Conservation (phyloP, 2,329 filamentous ascomycete genomes). For the Leptographium galeiforme region DNA sequence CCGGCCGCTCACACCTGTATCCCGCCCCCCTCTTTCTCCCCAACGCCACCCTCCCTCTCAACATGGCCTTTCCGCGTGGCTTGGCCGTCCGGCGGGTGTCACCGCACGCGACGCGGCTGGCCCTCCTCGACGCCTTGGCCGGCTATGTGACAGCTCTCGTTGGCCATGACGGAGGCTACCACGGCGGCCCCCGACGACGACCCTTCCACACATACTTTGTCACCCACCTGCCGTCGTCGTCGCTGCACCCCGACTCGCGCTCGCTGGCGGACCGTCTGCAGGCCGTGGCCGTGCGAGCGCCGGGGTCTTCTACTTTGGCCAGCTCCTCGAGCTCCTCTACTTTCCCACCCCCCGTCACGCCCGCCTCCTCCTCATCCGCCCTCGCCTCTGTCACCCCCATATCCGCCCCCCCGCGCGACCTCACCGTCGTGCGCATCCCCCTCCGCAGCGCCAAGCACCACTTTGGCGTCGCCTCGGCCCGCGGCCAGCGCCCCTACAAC, state of each 20-base stretch:
- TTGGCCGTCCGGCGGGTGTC: no score
- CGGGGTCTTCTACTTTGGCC: no score
- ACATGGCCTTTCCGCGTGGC: neutral
- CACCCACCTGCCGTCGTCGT: constrained; percentile 86
- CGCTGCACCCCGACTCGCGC: constrained; percentile 75
- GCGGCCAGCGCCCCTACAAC: constrained; percentile 78
- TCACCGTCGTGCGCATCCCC: constrained; percentile 90
- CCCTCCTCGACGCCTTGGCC: constrained; percentile 12
- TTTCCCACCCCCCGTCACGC: neutral
- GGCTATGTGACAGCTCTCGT: constrained; percentile 11
- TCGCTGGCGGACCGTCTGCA: constrained; percentile 13
- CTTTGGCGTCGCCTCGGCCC: constrained; percentile 66
- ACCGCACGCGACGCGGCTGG: neutral
- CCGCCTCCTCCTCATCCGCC: constrained; percentile 12
- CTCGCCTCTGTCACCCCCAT: constrained; percentile 39
- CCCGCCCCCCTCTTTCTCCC: neutral
- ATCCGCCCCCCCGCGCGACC: constrained; percentile 47
- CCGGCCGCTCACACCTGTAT: neutral
- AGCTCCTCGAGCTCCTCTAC: constrained; percentile 19
- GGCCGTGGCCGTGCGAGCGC: constrained; percentile 32
- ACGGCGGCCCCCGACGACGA: constrained; percentile 1
- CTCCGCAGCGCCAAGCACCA: constrained; percentile 91
- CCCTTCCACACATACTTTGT: constrained; percentile 93
- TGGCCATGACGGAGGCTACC: neutral
- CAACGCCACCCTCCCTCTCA: no score